Conservation (phyloP, 441 rosid genomes). For the Mallotus japonicus region DNA sequence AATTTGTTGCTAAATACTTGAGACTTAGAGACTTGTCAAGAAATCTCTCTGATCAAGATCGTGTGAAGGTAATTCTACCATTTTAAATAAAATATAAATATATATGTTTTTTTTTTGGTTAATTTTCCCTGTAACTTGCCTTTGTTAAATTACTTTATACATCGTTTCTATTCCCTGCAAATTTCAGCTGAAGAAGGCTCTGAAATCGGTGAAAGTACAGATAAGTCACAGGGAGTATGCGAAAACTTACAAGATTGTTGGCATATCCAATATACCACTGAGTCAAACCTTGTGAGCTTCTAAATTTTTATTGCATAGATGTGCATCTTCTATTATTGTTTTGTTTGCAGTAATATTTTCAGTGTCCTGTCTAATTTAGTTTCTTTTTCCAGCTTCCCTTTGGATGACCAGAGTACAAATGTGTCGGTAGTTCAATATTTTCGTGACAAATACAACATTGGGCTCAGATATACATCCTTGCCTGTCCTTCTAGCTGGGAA, state of each 20-base stretch:
- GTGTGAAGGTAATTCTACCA: slow-evolving; percentile 42
- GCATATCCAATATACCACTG: slow-evolving; percentile 48
- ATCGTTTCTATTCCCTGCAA: not conserved
- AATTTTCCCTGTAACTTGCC: not conserved
- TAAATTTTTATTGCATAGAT: not conserved
- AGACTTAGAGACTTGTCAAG: slow-evolving; percentile 33
- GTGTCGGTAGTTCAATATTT: slow-evolving; percentile 55
- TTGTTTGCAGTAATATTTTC: not conserved
- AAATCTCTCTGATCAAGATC: slow-evolving; percentile 54
- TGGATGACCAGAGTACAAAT: slow-evolving; percentile 28
- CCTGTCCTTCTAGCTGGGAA: slow-evolving; percentile 68
- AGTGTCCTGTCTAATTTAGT: not conserved
- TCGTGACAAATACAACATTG: slow-evolving; percentile 38
- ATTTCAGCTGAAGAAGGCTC: slow-evolving; percentile 50
- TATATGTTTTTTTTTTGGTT: not conserved
- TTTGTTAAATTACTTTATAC: no score
- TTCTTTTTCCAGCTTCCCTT: slow-evolving; percentile 46
- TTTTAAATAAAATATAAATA: not conserved
- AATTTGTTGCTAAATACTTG: slow-evolving; percentile 42
- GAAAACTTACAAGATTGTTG: slow-evolving; percentile 42
- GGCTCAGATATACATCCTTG: slow-evolving; percentile 31
- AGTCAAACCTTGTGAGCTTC: slow-evolving; percentile 43
- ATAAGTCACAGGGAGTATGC: slow-evolving; percentile 20
- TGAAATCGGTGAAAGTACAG: slow-evolving; percentile 52
- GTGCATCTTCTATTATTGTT: no score